These are phyloP conservation scores for Incumbomyces delicatus DNA, from an alignment of 2,329 filamentous ascomycete species.

Conservation along the genomic window DNA sequence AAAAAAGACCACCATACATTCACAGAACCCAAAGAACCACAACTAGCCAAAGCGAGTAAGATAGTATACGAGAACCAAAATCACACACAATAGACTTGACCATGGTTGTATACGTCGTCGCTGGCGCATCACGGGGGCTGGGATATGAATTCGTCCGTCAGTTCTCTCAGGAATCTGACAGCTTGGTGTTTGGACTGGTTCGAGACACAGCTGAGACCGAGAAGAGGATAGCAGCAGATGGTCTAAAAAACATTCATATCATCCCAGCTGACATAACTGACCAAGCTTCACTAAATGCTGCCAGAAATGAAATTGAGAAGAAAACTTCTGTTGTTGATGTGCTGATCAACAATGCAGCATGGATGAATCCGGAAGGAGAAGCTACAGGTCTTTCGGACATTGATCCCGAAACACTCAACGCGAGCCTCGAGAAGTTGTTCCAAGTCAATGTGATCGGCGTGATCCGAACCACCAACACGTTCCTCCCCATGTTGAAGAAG, in stretches of 20 bases:
- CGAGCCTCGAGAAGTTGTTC: slow-evolving; percentile 27
- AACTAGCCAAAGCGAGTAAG: too few relatives aligned
- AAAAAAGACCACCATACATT: too few relatives aligned
- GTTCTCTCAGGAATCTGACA: slow-evolving; percentile 35
- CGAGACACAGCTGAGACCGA: slow-evolving; percentile 38
- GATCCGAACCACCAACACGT: slow-evolving; percentile 45
- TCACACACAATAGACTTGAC: background rate
- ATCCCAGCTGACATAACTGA: slow-evolving; percentile 38
- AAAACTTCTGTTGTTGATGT: slow-evolving; percentile 36
- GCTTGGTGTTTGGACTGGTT: slow-evolving; percentile 40
- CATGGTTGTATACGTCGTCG: slow-evolving; percentile 22
- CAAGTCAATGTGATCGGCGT: slow-evolving; percentile 44
- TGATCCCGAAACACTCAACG: slow-evolving; percentile 27
- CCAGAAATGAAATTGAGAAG: slow-evolving; percentile 14
- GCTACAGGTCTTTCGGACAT: slow-evolving; percentile 27
- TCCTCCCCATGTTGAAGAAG: slow-evolving; percentile 44
- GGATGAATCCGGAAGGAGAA: slow-evolving; percentile 24
- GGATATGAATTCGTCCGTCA: slow-evolving; percentile 40
- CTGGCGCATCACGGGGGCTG: slow-evolving; percentile 21
- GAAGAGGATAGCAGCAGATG: slow-evolving; percentile 34
- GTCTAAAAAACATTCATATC: slow-evolving; percentile 36
- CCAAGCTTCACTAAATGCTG: slow-evolving; percentile 29
- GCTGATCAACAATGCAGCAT: slow-evolving; percentile 43
- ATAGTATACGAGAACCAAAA: too few relatives aligned
- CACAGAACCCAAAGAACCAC: too few relatives aligned